Base-by-base conservation (phyloP, 2,329 filamentous ascomycete genomes). In the Monilinia fructigena region DNA sequence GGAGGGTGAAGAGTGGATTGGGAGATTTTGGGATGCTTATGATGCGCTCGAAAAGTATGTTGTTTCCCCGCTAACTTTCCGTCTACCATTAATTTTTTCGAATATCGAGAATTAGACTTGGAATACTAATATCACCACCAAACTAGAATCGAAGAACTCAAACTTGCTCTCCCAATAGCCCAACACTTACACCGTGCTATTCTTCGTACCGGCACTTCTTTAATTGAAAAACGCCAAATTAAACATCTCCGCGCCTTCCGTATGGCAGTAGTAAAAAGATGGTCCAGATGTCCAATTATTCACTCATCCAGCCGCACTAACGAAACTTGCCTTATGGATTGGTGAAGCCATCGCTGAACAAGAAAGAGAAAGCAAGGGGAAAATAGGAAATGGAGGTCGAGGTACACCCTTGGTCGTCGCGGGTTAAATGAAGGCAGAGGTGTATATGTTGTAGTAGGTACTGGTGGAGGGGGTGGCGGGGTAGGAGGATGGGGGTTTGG, bases 201-300 rank as follows among this genome's bases (percentile, higher is more conserved):
- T 69, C 91, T 97, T 68, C 90, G 92, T 58, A 97, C 94, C 0
- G 95, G 95, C 48, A 96, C 93, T 0, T 89, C 91, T 0, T 83
- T 99, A 38, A 90, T 99, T 68, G 91, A 92, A 71, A 99, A 99
- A 80, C 89, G 91, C 67, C 93, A 97, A 74, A 96, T 99, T 75
- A 91, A 92, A 48, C 93, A 97, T 76, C 82, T 99, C 20, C 88
- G 92, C 58, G 91, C 94, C 0, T 99, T 98, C 77, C 91, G 95
- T 60, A 93, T 99, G 84, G 96, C 91, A 45, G 90, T 98, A 4
- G 93, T 99, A 72, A 97, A 97, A 96, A 76, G 95, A 98, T 74
- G 93, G 94, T 0, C 92, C 93, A 0, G 95, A 98, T 73, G 90
- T 96, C 0, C 80, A 85, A n/a, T 84, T 98, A 14, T 99, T 99